Base-by-base conservation (phyloP, 768 basidiomycete species). In the Lentinula sp. region DNA sequence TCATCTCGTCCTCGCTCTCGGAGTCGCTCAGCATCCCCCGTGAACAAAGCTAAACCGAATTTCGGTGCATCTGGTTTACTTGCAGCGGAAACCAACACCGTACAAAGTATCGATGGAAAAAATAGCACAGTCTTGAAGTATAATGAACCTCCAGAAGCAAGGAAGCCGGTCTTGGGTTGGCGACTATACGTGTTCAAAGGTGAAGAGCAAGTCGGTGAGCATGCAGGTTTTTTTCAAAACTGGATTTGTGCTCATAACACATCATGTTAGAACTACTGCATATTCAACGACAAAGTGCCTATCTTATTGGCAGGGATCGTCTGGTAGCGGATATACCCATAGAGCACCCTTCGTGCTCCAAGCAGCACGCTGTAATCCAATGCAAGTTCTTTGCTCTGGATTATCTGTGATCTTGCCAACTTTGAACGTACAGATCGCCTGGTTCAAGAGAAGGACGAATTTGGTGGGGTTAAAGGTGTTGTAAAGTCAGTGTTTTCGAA, bases 181-280 rank as follows among this genome's bases (percentile, higher is more conserved):
- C 81, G 97, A 70, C 70, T 99, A 63, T 99, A 98, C 69, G 95
- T 98, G 37, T 99, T 98, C 82, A 98, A 98, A 74, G 96, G 91
- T 20, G 83, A 81, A 57, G 94, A 97, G 66, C 91, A 98, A 80
- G 79, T 87, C 54, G 95, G 96, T 96, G 28, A 28, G 70, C 72
- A 91, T 78, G 46, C 6, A 4, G 13, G 50, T 55, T 36, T 43
- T 41, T 39, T 42, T 37, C 9, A 1, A n/a, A 18, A 8, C 37
- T 23, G 35, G 39, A 12, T n/a, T 37, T 28, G 13, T 36, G 20
- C 35, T 48, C 32, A 18, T 18, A 7, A n/a, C 28, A 28, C 28
- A 28, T 35, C 20, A 32, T 18, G 5, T 9, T 64, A 98, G 96
- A 96, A 64, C 74, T 96, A 63, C 80, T 98, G 61, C 95, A 98